Evolutionary conservation across 805 yeast species (phyloP).

Genomic region (Debaryomyces tyrocola): DNA sequence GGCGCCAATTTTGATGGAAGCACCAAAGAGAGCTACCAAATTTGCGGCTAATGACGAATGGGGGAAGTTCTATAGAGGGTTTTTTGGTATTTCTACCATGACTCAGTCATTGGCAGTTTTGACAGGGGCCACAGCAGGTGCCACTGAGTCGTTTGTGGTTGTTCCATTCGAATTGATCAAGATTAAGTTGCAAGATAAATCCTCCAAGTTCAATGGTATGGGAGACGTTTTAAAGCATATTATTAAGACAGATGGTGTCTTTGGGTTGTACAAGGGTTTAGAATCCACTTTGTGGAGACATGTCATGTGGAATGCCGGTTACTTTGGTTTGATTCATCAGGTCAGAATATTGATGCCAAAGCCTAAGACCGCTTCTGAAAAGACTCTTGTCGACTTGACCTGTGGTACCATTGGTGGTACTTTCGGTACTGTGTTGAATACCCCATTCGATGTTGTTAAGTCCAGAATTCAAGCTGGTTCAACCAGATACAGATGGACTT

Average conservation of each 20-base stretch:
- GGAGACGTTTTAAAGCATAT: conserved; percentile 76
- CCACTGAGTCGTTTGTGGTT: conserved; percentile 92
- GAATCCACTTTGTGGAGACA: conserved; percentile 99
- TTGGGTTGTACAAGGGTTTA: conserved; percentile 89
- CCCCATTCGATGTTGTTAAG: conserved; percentile 97
- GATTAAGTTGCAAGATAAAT: conserved; percentile 88
- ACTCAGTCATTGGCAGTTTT: conserved; percentile 82
- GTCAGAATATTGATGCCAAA: conserved; percentile 76
- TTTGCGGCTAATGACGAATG: conserved; percentile 98
- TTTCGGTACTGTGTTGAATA: conserved; percentile 89
- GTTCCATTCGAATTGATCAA: conserved; percentile 97
- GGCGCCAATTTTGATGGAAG: conserved; percentile 98
- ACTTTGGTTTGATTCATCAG: conserved; percentile 93
- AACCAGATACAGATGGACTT: conserved; percentile 90
- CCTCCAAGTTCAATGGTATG: conserved; percentile 80
- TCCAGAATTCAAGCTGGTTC: conserved; percentile 92
- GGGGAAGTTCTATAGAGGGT: conserved; percentile 75
- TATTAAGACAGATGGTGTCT: conserved; percentile 69
- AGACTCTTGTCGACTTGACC: conserved; percentile 81
- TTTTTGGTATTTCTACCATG: conserved; percentile 67
- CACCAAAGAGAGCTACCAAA: conserved; percentile 98
- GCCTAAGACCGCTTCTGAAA: conserved; percentile 67
- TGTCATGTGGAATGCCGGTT: conserved; percentile 95
- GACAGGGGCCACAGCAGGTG: conserved; percentile 99
- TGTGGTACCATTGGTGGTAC: conserved; percentile 98